A percentile compares a stretch with the other conserved stretches of the same genome.
Conservation (phyloP, 2,329 filamentous ascomycete genomes). For the Scorias spongiosa region DNA sequence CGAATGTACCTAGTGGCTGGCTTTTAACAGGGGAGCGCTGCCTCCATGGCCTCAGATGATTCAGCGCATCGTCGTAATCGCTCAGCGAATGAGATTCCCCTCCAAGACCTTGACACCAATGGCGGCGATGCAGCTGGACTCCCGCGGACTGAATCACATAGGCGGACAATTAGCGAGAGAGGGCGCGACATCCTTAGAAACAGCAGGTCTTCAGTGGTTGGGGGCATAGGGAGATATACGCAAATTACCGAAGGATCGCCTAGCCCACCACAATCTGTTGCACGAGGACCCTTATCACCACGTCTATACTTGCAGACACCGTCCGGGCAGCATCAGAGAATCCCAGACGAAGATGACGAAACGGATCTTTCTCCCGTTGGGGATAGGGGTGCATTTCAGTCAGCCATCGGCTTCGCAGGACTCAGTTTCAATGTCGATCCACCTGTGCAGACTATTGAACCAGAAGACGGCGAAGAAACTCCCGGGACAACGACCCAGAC, state of each 20-base stretch:
- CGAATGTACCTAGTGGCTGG: background rate
- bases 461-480: slow-evolving; percentile 6
- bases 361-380: slow-evolving; percentile 28
- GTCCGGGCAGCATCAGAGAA: slow-evolving; percentile 16
- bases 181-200: slow-evolving; percentile 30
- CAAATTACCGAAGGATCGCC: slow-evolving; percentile 39
- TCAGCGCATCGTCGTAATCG: slow-evolving; percentile 31
- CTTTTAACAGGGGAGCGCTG: slow-evolving; percentile 1
- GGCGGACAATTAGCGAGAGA: slow-evolving; percentile 33
- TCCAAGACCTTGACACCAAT: slow-evolving; percentile 37
- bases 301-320: slow-evolving; percentile 24
- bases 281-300: slow-evolving; percentile 8
- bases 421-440: slow-evolving; percentile 29
- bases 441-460: slow-evolving; percentile 9
- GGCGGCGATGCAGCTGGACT: slow-evolving; percentile 16
- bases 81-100: slow-evolving; percentile 47
- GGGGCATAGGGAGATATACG: slow-evolving; percentile 29
- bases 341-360: slow-evolving; percentile 22
- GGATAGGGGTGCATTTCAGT: slow-evolving; percentile 32
- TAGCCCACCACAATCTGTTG: slow-evolving; percentile 22
- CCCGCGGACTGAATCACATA: slow-evolving; percentile 19
- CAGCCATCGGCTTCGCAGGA: slow-evolving; percentile 33
- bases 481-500: slow-evolving; percentile 3
- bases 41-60: slow-evolving; percentile 34
- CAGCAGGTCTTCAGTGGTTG: slow-evolving; percentile 14